Percentiles rank a stretch among this genome's conserved stretches.
These are phyloP conservation scores for Suillus americanus DNA, from an alignment of 768 basidiomycete genomes.

Conservation along the genomic window DNA sequence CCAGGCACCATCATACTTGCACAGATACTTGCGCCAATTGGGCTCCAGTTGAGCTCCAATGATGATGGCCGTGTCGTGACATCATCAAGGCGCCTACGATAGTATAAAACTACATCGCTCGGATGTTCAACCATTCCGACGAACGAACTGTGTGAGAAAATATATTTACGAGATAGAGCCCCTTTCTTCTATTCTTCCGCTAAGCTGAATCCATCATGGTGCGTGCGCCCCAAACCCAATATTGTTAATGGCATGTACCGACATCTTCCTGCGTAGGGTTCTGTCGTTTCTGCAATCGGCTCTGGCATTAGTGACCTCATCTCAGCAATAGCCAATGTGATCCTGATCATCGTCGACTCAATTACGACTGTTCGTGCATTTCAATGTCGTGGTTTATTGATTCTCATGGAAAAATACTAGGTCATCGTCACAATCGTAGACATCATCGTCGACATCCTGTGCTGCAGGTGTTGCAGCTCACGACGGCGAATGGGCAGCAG, in stretches of 20 bases:
- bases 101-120: background rate
- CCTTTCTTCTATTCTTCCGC: background rate
- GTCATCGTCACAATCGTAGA: slow-evolving; percentile 66
- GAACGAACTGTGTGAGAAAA: background rate
- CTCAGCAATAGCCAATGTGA: slow-evolving; percentile 54
- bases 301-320: slow-evolving; percentile 56
- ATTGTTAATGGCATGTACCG: background rate
- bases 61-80: background rate
- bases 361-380: slow-evolving; percentile 53
- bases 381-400: background rate
- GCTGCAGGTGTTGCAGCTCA: slow-evolving; percentile 38
- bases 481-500: slow-evolving; percentile 14
- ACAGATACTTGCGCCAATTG: background rate
- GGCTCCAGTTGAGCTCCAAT: background rate
- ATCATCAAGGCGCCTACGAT: background rate
- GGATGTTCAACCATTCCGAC: background rate
- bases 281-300: slow-evolving; percentile 64
- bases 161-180: background rate
- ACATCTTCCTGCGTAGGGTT: slow-evolving; percentile 40
- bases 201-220: slow-evolving; percentile 9
- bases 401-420: slow-evolving; percentile 30
- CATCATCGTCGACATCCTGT: slow-evolving; percentile 50
- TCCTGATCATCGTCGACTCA: slow-evolving; percentile 52
- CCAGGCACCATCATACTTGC: background rate
- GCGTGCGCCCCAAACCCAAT: background rate